Base-by-base conservation (phyloP, 805 yeast genomes). In the Candida wancherniae region DNA sequence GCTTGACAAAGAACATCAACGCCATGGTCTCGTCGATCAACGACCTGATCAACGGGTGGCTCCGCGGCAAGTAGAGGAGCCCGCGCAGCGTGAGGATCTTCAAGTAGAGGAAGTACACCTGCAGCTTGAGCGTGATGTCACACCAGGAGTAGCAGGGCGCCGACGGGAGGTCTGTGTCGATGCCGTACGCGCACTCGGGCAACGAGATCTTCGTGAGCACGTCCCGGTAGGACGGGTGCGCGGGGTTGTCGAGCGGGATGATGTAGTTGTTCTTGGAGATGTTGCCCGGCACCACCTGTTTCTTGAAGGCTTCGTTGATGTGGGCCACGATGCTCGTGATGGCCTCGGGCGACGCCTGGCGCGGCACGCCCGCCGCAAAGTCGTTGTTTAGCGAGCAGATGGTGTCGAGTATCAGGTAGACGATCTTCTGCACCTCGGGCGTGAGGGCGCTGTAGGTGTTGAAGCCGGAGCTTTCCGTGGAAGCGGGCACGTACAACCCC, bases 41-140 rank as follows among this genome's bases (percentile, higher is more conserved):
- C 18, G 39, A 36, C 14, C 30, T 33, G 30, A 53, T 45, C 35
- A 53, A 30, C 3, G 54, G 54, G 26, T 51, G 57, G 27, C 37
- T 29, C 4, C 47, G 31, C 8, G 49, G 51, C 14, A 51, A 23
- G 17, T 37, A 34, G 9, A 53, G 32, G n/a, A 53, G 39, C 4
- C 52, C 56, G 3, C 31, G 44, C 5, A 49, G 37, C 14, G 55
- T 51, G 17, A 53, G 42, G 14, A 53, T 28, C 31, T 50, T 43
- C 32, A 53, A 34, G 36, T 50, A 53, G 9, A 53, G 37, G 16
- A 42, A 40, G 23, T 45, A 40, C 8, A 45, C 44, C 9, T 51
- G 48, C 36, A 50, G 42, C 31, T 38, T 45, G 26, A 50, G 50
- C 30, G 46, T 45, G 12, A 48, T 41, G 26, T 53, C 58, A 19